phyloP scores from a whole-genome alignment of 2,329 filamentous ascomycete species.

The Gaeumannomyces tritici region DNA sequence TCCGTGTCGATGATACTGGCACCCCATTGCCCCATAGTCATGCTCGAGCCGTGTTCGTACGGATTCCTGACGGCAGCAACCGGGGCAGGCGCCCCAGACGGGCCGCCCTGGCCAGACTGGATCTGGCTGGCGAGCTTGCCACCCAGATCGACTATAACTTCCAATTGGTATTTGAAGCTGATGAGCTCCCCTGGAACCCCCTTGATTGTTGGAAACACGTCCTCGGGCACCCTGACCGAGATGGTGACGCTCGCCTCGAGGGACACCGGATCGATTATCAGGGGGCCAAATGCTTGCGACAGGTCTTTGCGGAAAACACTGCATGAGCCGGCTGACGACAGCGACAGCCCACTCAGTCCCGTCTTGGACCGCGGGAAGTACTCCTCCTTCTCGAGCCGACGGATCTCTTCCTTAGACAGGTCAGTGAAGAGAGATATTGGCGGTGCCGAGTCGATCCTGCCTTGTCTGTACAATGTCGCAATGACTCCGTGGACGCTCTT shows the following conservation, averaged over 20 bases:
- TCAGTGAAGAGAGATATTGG: slow-evolving; percentile 34
- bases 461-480: slow-evolving; percentile 83
- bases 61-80: slow-evolving; percentile 13
- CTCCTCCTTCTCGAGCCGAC: slow-evolving; percentile 66
- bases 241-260: slow-evolving; percentile 74
- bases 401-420: slow-evolving; percentile 53
- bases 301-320: slow-evolving; percentile 95
- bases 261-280: slow-evolving; percentile 76
- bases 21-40: slow-evolving; percentile 40
- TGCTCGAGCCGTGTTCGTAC: slow-evolving; percentile 30
- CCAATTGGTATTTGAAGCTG: slow-evolving; percentile 86
- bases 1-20: slow-evolving; percentile 80
- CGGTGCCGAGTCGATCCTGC: slow-evolving; percentile 73
- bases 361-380: slow-evolving; percentile 82
- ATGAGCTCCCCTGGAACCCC: slow-evolving; percentile 90
- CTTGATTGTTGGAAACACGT: slow-evolving; percentile 84
- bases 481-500: slow-evolving; percentile 91
- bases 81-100: slow-evolving; percentile 19
- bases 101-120: slow-evolving; percentile 49
- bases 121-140: slow-evolving; percentile 71
- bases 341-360: slow-evolving; percentile 74
- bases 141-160: slow-evolving; percentile 86
- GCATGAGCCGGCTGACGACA: slow-evolving; percentile 77
- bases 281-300: slow-evolving; percentile 75
- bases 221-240: slow-evolving; percentile 77